Evolutionary conservation across 2,329 filamentous ascomycete species (phyloP), one percentile per base, ranked within the genome.

Genomic region (Penicillium rolfsii): DNA sequence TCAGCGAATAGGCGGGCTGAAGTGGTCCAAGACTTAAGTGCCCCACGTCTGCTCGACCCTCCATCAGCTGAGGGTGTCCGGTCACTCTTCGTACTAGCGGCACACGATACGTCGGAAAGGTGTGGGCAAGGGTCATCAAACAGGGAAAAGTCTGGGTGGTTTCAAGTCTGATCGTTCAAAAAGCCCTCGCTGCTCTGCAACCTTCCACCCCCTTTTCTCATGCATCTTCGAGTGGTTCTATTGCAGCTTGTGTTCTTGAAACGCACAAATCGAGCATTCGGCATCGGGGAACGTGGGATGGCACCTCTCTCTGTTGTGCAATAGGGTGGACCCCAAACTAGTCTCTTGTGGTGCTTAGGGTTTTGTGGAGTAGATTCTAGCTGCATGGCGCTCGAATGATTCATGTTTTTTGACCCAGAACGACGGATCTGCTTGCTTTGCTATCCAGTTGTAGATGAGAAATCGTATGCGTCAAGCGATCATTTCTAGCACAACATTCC

Each of bases 31-130:
- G 71, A 65, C 67, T 62, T 36, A 57, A 58, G 57, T 68, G 70
- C 73, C 71, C 69, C 71, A 74, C 71, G 70, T 64, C 58, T 61
- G 61, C 61, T 71, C 63, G 64, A 69, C 72, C 72, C 71, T 72
- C 66, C 70, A 71, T 74, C 70, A 75, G 69, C 71, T 75, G 73
- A 73, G 63, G 58, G 59, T 59, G 52, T 59, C 66, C 35, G 49
- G 48, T 56, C 26, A 52, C 50, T 53, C 12, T 55, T 49, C 35
- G 43, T 58, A 49, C 40, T 59, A 67, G 65, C 57, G 64, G 56
- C 52, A 62, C 41, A 64, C 58, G 63, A 69, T 56, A 62, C 58
- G 59, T 67, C 62, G 41, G 45, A 66, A 65, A 26, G 24, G 16
- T 22, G 45, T 53, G 54, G 57, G 60, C 56, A 53, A 63, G 50